Evolutionary conservation across 140 eudicot genomes (phyloP).

Genomic region (Oenanthe javanica): DNA sequence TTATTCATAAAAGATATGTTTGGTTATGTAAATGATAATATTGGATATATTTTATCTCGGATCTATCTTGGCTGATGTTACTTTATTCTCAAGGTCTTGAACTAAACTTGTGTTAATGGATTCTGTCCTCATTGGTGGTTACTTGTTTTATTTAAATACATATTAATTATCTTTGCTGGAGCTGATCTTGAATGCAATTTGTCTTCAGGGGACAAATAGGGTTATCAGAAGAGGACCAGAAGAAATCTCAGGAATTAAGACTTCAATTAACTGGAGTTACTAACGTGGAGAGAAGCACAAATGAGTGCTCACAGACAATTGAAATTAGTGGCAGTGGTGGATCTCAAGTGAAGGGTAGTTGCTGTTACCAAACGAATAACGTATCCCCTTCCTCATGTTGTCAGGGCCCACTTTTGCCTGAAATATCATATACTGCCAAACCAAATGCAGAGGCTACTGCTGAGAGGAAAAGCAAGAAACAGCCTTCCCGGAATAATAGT

Average conservation of each 20-base stretch:
- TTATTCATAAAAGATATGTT: no score
- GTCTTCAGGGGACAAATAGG: conserved; percentile 95
- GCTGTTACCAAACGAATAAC: conserved; percentile 61
- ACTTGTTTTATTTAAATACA: not conserved
- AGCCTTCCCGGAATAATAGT: conserved; percentile 32
- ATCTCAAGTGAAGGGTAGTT: conserved; percentile 34
- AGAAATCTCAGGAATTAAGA: conserved; percentile 56
- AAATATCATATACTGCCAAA: conserved; percentile 23
- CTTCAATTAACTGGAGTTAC: conserved; percentile 39
- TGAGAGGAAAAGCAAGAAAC: conserved; percentile 46
- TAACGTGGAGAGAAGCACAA: conserved; percentile 25
- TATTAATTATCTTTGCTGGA: conserved; percentile 1
- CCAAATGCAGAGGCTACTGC: conserved; percentile 15
- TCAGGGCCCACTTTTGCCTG: conserved; percentile 40
- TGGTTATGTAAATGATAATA: no score
- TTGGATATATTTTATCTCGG: no score
- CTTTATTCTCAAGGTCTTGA: not conserved
- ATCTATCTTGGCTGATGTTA: not conserved
- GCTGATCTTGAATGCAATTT: conserved; percentile 3
- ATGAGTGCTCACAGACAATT: conserved; percentile 9
- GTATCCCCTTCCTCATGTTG: conserved; percentile 47
- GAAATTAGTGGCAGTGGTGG: conserved; percentile 20
- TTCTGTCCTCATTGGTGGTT: not conserved
- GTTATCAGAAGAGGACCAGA: conserved; percentile 87
- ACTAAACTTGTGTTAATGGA: not conserved